These are phyloP conservation scores for Talaromyces wortmannii DNA, from an alignment of 495 filamentous ascomycete species.

Conservation along the genomic window DNA sequence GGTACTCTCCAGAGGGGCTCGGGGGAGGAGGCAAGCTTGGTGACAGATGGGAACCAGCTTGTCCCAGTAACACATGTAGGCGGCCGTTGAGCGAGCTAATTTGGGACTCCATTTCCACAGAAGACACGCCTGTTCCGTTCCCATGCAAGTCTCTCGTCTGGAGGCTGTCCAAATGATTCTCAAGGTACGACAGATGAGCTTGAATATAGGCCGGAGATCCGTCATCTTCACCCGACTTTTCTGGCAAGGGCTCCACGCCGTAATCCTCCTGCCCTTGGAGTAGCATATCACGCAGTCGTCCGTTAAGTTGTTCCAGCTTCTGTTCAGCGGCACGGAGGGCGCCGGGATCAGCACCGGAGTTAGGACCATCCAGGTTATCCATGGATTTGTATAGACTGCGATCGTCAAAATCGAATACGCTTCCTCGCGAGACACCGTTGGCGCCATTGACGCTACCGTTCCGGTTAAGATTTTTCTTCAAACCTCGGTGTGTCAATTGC, in stretches of 20 bases:
- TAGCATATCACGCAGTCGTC: constrained; percentile 60
- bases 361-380: constrained; percentile 55
- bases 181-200: constrained; percentile 46
- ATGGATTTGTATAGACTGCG: constrained; percentile 68
- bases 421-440: constrained; percentile 31
- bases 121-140: constrained; percentile 10
- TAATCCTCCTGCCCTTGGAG: constrained; percentile 47
- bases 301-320: constrained; percentile 67
- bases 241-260: constrained; percentile 25
- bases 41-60: constrained; percentile 35
- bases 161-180: constrained; percentile 35
- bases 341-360: constrained; percentile 16
- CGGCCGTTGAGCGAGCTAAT: constrained; percentile 44
- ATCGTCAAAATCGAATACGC: constrained; percentile 65
- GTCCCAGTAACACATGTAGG: constrained; percentile 41
- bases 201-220: constrained; percentile 21
- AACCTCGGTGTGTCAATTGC: constrained; percentile 73
- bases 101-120: constrained; percentile 11
- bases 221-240: constrained; percentile 13
- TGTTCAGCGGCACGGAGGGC: constrained; percentile 55
- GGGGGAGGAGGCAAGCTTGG: constrained; percentile 43
- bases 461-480: constrained; percentile 37
- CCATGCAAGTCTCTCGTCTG: constrained; percentile 6
- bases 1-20: constrained; percentile 28
- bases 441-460: constrained; percentile 5